Evolutionary conservation across 345 rosid genomes (phyloP), one percentile per base, ranked within the genome.

Genomic region (Corymbia maculata): DNA sequence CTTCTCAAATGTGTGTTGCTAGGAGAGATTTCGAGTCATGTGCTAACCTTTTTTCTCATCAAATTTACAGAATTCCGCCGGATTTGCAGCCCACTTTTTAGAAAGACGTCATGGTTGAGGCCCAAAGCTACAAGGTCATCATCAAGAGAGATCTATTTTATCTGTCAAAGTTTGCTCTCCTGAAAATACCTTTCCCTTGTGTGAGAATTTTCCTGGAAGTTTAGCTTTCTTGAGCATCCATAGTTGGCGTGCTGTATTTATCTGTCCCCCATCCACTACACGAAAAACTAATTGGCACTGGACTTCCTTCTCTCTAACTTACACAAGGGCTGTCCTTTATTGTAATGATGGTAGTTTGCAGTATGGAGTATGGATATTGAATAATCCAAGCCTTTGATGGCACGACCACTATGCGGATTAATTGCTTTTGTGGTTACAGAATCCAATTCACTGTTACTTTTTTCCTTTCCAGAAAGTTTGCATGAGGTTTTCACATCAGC

Each of bases 81-180:
- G 87, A 93, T 96, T 28, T 97, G 99, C 95, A 95, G 93, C 88
- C 95, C 98, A 21, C 92, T 96, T 50, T 96, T 98, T 89, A 91
- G 90, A 87, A 98, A 97, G 94, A 94, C 97, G 14, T 95, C 98
- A 49, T 95, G 96, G 99, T 90, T 97, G 91, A 94, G 99, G 90
- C 99, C 99, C 22, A 98, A 96, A 92, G 99, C 99, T 85, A 96
- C 98, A 61, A 93, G 98, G 93, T 92, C 98, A 44, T 96, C 99
- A 52, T 98, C 99, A 30, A 94, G 98, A 93, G 98, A 97, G 92
- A 98, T 97, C 87, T 97, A 96, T 91, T 93, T 95, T 91, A 96
- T 97, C 61, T 96, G 98, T 90, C 99, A 95, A 92, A 94, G 93
- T 44, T 92, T 96, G 86, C 90, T 87, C 88, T 89, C 86, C 21